Percentiles rank a stretch among this genome's conserved stretches.
phyloP scores from a whole-genome alignment of 257 asterid species.

The Capsicum pubescens region DNA sequence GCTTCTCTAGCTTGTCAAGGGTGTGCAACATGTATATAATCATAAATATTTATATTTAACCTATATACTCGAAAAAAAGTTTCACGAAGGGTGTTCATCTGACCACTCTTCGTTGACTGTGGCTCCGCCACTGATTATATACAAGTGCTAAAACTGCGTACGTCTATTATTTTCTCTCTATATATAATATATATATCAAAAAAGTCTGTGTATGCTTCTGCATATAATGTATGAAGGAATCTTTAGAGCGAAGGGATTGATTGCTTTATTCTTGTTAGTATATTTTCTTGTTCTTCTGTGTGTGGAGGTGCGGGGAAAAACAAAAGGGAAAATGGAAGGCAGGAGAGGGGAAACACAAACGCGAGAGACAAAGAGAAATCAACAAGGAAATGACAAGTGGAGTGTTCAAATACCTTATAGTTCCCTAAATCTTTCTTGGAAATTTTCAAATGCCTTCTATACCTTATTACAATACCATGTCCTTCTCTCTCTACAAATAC shows the following conservation, averaged over 20 bases:
- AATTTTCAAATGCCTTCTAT: neutral
- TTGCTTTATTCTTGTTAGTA: neutral
- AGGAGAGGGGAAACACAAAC: neutral
- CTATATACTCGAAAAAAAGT: too few relatives aligned
- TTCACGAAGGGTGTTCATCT: too few relatives aligned
- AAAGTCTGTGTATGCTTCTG: too few relatives aligned
- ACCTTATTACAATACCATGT: too few relatives aligned
- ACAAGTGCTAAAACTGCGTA: neutral
- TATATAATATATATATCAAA: too few relatives aligned
- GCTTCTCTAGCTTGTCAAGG: too few relatives aligned
- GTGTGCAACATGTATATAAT: too few relatives aligned
- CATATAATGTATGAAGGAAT: neutral
- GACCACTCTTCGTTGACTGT: too few relatives aligned
- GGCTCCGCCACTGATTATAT: too few relatives aligned
- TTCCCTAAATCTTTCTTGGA: conserved; percentile 10
- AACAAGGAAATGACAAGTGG: conserved; percentile 26
- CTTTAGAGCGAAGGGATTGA: neutral
- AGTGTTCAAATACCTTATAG: neutral
- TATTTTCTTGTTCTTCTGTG: neutral
- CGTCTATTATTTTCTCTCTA: neutral
- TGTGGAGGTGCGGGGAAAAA: neutral
- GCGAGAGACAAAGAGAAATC: neutral
- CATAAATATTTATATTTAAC: too few relatives aligned
- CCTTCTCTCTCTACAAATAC: too few relatives aligned
- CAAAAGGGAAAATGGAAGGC: neutral